Conservation (phyloP, 2,329 filamentous ascomycete species). For the Byssoonygena ceratinophila region DNA sequence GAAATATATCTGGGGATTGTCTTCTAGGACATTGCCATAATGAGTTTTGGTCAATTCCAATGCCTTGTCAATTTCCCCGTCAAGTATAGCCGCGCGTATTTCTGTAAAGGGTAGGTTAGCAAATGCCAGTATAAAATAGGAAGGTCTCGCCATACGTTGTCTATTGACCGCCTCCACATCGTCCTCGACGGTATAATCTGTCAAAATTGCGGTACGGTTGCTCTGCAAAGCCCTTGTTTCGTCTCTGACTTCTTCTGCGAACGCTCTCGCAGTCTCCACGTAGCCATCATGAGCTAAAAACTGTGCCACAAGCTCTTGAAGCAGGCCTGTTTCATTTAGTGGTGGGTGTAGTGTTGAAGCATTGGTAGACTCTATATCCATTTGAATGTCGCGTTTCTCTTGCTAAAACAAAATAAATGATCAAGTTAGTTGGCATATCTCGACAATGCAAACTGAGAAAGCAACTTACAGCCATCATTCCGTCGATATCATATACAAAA, state of each 20-base stretch:
- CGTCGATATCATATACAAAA: constrained; percentile 86
- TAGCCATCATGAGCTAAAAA: constrained; percentile 94
- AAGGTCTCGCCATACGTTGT: constrained; percentile 54
- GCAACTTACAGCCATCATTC: constrained; percentile 59
- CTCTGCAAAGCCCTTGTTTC: constrained; percentile 62
- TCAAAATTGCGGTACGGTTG: constrained; percentile 43
- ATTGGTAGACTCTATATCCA: constrained; percentile 50
- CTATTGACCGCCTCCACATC: constrained; percentile 78
- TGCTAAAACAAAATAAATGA: constrained; percentile 35
- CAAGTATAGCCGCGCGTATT: constrained; percentile 75
- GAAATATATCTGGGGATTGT: constrained; percentile 79
- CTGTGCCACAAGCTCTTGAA: constrained; percentile 74
- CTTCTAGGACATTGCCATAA: constrained; percentile 68
- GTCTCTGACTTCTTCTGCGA: constrained; percentile 66
- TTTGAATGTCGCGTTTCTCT: constrained; percentile 50
- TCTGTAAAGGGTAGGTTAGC: constrained; percentile 40
- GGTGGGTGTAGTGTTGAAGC: constrained; percentile 53
- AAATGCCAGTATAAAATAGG: background rate
- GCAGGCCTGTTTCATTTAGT: constrained; percentile 62
- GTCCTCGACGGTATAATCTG: constrained; percentile 59
- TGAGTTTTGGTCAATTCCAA: constrained; percentile 68
- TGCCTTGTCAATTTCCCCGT: constrained; percentile 84
- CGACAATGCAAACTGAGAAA: background rate
- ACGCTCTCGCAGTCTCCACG: constrained; percentile 80
- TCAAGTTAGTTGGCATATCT: background rate